Evolutionary conservation across 768 basidiomycete species (phyloP), one percentile per base, ranked within the genome.

Genomic region (Leucosporidium creatinivorum): DNA sequence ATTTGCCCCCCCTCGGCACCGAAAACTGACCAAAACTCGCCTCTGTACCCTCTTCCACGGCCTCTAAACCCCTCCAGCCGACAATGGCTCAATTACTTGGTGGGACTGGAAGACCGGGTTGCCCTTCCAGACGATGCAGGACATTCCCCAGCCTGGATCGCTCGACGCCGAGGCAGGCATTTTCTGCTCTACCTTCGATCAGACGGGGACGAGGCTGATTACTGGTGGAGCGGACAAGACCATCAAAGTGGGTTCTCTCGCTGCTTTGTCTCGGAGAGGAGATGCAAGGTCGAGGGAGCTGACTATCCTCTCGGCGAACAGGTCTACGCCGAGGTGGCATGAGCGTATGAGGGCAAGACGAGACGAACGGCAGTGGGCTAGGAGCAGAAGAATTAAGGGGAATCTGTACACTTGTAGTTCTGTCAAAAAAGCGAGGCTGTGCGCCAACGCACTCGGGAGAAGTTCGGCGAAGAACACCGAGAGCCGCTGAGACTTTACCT

Each of bases 21-120:
- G 2, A 30, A 31, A 31, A 8, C n/a, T 47, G 50, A 23, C 39
- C 52, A 26, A 17, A 52, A 23, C n/a, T 33, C 56, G 39, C 47
- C 10, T 52, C 31, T 21, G 12, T 36, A 7, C 26, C 8, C 31
- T 26, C 61, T 19, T 9, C 18, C 48, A 60, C 28, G 13, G n/a
- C n/a, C n/a, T n/a, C n/a, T n/a, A n/a, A n/a, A n/a, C n/a, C 39
- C 39, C 39, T 44, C 39, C 72, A 94, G 93, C 84, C 55, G 94
- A 98, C 76, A 96, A 97, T 73, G 94, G 94, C 6, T 85, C 89
- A 2, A 80, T 94, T 30, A 88, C 88, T 0, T 83, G 93, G 75
- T 98, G 93, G 94, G 94, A 98, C 77, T 98, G 91, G 76, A 81
- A 89, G 65, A 93, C 92, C 1, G 96, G 96, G 18, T 86, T 89